Evolutionary conservation across 2,329 filamentous ascomycete genomes (phyloP).

Genomic region (Biscogniauxia marginata): DNA sequence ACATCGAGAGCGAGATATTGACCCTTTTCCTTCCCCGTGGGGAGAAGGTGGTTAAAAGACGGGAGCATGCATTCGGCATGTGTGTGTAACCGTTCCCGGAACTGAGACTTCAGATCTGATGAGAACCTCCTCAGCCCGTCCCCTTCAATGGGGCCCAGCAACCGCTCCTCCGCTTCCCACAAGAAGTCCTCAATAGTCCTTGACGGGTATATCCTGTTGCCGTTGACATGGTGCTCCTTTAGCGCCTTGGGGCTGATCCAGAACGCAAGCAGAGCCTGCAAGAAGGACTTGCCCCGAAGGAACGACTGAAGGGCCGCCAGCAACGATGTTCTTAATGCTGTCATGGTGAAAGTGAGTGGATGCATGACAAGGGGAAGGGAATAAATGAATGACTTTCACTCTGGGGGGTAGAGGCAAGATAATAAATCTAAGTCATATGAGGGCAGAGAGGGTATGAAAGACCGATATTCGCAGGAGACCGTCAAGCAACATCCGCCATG

Average conservation of each 20-base stretch:
- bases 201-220: constrained; percentile 13
- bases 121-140: constrained; percentile 48
- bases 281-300: constrained; percentile 56
- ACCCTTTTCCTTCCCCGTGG: constrained; percentile 58
- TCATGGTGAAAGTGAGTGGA: constrained; percentile 57
- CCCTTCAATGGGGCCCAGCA: constrained; percentile 48
- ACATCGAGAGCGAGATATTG: constrained; percentile 64
- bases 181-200: constrained; percentile 52
- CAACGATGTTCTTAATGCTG: constrained; percentile 53
- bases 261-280: constrained; percentile 56
- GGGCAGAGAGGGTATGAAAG: constrained; percentile 17
- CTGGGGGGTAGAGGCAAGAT: constrained; percentile 15
- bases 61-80: constrained; percentile 62
- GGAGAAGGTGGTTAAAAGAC: constrained; percentile 64
- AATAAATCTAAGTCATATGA: constrained; percentile 25
- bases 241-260: constrained; percentile 46
- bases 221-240: constrained; percentile 27
- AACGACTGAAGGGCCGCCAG: constrained; percentile 57
- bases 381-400: constrained; percentile 7
- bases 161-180: constrained; percentile 51
- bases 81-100: constrained; percentile 49
- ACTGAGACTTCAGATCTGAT: constrained; percentile 52
- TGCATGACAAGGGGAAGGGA: constrained; percentile 40
- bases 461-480: constrained; percentile 19
- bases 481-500: constrained; percentile 30